Base-by-base conservation (phyloP, 1,284 basidiomycete genomes). In the Ustilago cynodontis region DNA sequence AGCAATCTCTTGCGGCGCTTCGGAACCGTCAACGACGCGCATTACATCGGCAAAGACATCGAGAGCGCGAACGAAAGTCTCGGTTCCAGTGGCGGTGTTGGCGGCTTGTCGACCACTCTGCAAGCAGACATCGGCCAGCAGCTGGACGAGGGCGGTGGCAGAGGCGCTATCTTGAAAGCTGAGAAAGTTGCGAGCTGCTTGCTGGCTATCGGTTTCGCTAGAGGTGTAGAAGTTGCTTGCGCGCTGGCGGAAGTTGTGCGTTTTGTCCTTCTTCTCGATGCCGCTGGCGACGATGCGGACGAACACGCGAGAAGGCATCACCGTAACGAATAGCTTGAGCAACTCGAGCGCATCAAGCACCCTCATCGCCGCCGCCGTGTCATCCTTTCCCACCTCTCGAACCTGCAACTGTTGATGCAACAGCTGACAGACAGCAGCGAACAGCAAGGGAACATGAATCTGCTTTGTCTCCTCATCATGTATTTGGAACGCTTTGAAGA, bases 381-480 rank as follows among this genome's bases (percentile, higher is more conserved):
- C 52, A 39, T 63, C 60, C 2, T 20, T 20, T 0, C 41, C 7
- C 14, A 39, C 20, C 11, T 22, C 20, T n/a, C 41, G 3, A 0
- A 8, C 39, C 18, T 59, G 26, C 0, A 77, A 49, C 22, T 60
- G 68, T 26, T 55, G 29, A 11, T 72, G 59, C 16, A 78, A 28
- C 16, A 80, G 63, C 47, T 78, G 66, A 33, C 56, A 51, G 26
- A 72, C 33, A 13, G 71, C 64, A 16, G 71, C 63, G 49, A 80
- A 77, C 14, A 80, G 73, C 11, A 77, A 65, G 0, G 94, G 94
- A 1, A 95, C 88, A 85, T 97, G 94, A 35, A 95, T 88, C 16
- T 88, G 90, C 81, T 90, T 90, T 16, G 92, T 90, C 83, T 95
- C 94, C 66, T 94, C 93, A 75, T 95, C 94, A 80, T 93, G 92